Percentiles rank a stretch among this genome's conserved stretches.
Evolutionary conservation across 2,329 filamentous ascomycete species (phyloP).

Genomic region (Rutstroemia sp.): DNA sequence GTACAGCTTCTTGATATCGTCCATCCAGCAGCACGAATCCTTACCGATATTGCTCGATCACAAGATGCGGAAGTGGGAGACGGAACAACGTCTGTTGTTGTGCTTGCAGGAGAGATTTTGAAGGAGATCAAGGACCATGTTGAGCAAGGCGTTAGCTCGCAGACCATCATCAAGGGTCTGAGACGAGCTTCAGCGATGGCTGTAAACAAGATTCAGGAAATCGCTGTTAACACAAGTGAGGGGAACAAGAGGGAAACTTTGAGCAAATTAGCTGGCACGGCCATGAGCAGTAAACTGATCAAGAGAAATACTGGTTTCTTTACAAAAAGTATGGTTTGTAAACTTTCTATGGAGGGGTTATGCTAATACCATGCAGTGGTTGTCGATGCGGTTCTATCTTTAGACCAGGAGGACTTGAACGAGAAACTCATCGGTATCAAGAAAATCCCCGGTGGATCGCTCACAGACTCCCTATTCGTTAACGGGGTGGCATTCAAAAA

Average conservation of each 20-base stretch:
- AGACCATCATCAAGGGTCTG: conserved; percentile 95
- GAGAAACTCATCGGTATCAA: conserved; percentile 98
- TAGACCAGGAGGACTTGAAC: conserved; percentile 95
- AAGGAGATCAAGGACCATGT: conserved; percentile 96
- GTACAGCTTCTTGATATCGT: conserved; percentile 89
- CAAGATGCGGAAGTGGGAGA: conserved; percentile 99
- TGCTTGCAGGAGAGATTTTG: conserved; percentile 92
- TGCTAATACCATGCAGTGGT: conserved; percentile 61
- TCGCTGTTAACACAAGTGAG: conserved; percentile 79
- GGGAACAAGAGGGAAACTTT: conserved; percentile 82
- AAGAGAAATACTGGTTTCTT: conserved; percentile 96
- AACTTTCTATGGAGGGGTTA: background rate
- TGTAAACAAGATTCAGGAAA: conserved; percentile 98
- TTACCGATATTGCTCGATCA: conserved; percentile 96
- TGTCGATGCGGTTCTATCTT: conserved; percentile 87
- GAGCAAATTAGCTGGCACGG: conserved; percentile 81
- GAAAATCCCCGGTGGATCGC: conserved; percentile 92
- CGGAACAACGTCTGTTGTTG: conserved; percentile 94
- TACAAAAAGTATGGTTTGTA: conserved; percentile 69
- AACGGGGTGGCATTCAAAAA: conserved; percentile 99
- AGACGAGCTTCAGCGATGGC: conserved; percentile 82
- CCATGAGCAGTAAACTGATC: conserved; percentile 99
- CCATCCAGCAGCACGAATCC: conserved; percentile 91
- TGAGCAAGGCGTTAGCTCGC: conserved; percentile 92
- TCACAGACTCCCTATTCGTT: conserved; percentile 94